Base-by-base conservation (phyloP, 1,284 basidiomycete species). In the Irpex sp. region DNA sequence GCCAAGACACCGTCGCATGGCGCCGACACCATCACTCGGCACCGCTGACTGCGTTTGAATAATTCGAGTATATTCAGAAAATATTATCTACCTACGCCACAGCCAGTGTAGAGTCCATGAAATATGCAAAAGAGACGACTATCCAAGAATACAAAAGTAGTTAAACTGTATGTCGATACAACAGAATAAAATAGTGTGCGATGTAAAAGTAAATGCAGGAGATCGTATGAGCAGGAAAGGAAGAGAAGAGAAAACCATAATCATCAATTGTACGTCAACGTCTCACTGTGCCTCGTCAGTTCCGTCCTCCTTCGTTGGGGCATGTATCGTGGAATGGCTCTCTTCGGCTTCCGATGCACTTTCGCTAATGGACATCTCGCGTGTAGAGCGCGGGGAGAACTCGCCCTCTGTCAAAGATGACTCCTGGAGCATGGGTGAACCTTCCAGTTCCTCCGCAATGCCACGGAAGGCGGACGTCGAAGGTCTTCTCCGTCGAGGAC, bases 401-500 rank as follows among this genome's bases (percentile, higher is more conserved):
- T 64, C 63, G 8, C 55, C 44, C 15, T 47, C 36, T 13, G 40
- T 44, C 3, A 49, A 57, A 3, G 52, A 62, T 6, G 44, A 15
- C n/a, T 55, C 47, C 40, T 49, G 26, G 15, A 65, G 57, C n/a
- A 61, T 34, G 11, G 61, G 61, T 15, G 65, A 64, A 7, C 48
- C 59, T 40, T 66, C 61, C 9, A 66, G 34, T 31, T 66, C 67
- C 58, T 69, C 64, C 1, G 59, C 57, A 56, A 69, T 63, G 36
- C 58, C 69, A 11, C 58, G 60, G 44, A 67, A 60, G 7, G 47
- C 61, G 8, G 61, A 37, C 13, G 68, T 65, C 19, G 67, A 66
- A 59, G 67, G 48, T 64, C 67, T 70, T 52, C 70, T 65, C 48
- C 71, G 64, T 36, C 57, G 31, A 36, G 64, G 58, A 26, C 66